These are phyloP conservation scores for Hemileccinum impolitum DNA, from an alignment of 768 basidiomycete species.

Conservation along the genomic window DNA sequence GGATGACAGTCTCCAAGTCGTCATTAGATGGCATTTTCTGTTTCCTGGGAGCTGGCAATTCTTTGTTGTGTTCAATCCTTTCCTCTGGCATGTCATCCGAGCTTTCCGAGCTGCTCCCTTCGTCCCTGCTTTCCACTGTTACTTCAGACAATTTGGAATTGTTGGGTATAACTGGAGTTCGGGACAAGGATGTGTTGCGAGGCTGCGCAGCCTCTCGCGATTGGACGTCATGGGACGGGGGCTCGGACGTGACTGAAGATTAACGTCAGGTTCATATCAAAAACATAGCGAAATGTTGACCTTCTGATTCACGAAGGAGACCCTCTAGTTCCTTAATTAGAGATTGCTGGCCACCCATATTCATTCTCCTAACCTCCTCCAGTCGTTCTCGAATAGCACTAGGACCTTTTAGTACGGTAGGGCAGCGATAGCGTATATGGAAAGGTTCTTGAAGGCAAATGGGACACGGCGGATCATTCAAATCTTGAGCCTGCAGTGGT, in stretches of 20 bases:
- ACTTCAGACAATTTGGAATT: constrained; percentile 37
- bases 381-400: constrained; percentile 45
- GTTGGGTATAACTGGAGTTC: constrained; percentile 24
- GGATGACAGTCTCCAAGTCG: constrained; percentile 41
- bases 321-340: constrained; percentile 43
- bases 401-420: constrained; percentile 42
- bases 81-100: constrained; percentile 24
- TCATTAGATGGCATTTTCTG: constrained; percentile 7
- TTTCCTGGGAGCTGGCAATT: neutral
- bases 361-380: constrained; percentile 35
- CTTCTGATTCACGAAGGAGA: constrained; percentile 29
- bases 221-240: constrained; percentile 1
- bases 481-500: neutral
- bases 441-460: constrained; percentile 43
- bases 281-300: constrained; percentile 11
- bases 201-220: neutral
- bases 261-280: constrained; percentile 8
- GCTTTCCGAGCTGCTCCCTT: constrained; percentile 40
- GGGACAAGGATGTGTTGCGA: neutral
- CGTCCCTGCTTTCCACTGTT: constrained; percentile 33
- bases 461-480: constrained; percentile 33
- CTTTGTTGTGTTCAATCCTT: constrained; percentile 13
- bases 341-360: constrained; percentile 16
- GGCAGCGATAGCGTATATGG: constrained; percentile 51
- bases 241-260: constrained; percentile 2